Evolutionary conservation across 306 rosid genomes (phyloP).

Genomic region (Pyrus bretschneideri): DNA sequence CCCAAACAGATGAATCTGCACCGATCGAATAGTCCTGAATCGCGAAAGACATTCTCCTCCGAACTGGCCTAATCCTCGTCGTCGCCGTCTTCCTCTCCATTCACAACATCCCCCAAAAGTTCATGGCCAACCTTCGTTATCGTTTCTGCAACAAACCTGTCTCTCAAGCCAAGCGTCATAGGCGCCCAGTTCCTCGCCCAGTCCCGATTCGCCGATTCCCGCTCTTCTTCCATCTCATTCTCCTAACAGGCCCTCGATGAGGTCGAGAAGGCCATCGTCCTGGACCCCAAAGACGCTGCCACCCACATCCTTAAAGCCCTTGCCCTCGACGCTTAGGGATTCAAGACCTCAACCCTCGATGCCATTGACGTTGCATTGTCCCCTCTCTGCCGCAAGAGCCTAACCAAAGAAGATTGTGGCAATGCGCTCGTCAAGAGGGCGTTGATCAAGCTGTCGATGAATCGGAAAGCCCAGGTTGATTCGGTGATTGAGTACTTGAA

Average conservation of each 20-base stretch:
- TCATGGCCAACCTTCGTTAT: slow-evolving; percentile 29
- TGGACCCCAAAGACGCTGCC: slow-evolving; percentile 77
- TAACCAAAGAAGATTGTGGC: slow-evolving; percentile 48
- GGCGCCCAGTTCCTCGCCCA: slow-evolving; percentile 63
- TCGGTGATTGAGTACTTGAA: slow-evolving; percentile 54
- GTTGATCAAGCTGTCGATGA: slow-evolving; percentile 49
- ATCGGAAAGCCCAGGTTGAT: slow-evolving; percentile 33
- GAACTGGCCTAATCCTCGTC: slow-evolving; percentile 34
- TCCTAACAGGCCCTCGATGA: slow-evolving; percentile 43
- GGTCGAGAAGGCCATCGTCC: slow-evolving; percentile 57
- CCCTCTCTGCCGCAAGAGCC: slow-evolving; percentile 47
- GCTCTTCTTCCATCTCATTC: slow-evolving; percentile 11
- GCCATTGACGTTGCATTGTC: slow-evolving; percentile 74
- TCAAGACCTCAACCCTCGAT: slow-evolving; percentile 63
- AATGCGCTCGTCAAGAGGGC: slow-evolving; percentile 73
- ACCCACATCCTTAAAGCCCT: slow-evolving; percentile 64
- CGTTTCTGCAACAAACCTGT: slow-evolving; percentile 10
- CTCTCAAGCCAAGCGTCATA: slow-evolving; percentile 50
- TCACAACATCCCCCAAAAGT: slow-evolving; percentile 52
- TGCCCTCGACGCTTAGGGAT: slow-evolving; percentile 66
- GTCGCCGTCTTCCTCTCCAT: slow-evolving; percentile 41
- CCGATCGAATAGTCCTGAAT: background rate
- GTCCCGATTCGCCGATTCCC: slow-evolving; percentile 42
- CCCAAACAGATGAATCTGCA: background rate
- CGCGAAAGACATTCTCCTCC: slow-evolving; percentile 47